These are phyloP conservation scores for Lavandula angustifolia DNA, from an alignment of 257 asterid species.

Conservation along the genomic window DNA sequence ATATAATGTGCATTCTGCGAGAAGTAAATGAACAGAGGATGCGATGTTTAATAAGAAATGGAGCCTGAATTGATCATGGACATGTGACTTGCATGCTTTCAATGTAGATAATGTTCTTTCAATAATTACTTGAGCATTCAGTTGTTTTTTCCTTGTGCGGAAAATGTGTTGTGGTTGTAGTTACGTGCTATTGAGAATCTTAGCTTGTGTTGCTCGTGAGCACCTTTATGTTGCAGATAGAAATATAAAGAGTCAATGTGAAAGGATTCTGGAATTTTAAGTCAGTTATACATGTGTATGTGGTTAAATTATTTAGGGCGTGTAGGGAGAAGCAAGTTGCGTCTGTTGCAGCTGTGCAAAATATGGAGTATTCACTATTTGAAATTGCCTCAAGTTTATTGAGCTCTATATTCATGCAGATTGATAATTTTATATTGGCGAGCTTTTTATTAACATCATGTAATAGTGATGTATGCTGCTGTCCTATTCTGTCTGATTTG, in stretches of 20 bases:
- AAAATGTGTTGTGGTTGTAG: background rate
- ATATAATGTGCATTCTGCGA: background rate
- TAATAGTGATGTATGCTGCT: background rate
- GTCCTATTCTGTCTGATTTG: background rate
- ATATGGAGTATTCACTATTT: background rate
- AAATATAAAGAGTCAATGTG: slow-evolving; percentile 6
- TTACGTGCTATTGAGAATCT: background rate
- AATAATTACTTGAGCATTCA: background rate
- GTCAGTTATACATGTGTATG: background rate
- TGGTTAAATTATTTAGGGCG: background rate
- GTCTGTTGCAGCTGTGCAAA: background rate
- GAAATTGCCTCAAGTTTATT: background rate
- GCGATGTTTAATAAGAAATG: background rate
- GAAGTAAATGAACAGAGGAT: background rate
- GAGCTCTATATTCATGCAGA: background rate
- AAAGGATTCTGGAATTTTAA: background rate
- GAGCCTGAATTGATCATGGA: background rate
- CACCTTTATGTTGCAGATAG: background rate
- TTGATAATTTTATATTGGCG: background rate
- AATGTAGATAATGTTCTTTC: slow-evolving; percentile 1
- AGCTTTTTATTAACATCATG: background rate
- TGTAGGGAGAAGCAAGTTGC: background rate
- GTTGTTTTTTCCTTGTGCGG: background rate
- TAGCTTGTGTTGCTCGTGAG: background rate
- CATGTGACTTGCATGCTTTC: slow-evolving; percentile 2